A percentile compares a stretch with the other conserved stretches of the same genome.
Conservation (phyloP, 345 rosid genomes). For the Pistacia vera region DNA sequence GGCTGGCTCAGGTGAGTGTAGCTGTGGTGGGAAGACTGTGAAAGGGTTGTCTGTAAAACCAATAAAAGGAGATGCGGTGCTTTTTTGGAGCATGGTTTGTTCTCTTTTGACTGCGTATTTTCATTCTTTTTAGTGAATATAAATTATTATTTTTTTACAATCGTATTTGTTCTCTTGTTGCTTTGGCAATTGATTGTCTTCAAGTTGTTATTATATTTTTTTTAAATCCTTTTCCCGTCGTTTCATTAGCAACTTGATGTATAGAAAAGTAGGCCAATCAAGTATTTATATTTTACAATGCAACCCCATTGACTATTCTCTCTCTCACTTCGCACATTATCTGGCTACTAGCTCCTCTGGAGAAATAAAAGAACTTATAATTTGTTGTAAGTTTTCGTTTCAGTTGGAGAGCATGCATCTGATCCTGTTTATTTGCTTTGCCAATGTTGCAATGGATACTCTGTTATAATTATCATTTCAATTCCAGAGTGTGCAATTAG, state of each 20-base stretch:
- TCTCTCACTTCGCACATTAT: background rate
- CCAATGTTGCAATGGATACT: background rate
- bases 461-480: too few species aligned
- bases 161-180: background rate
- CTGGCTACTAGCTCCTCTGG: background rate
- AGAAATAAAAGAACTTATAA: too few species aligned
- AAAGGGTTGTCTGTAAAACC: slow-evolving; percentile 92
- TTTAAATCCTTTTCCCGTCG: too few species aligned
- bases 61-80: slow-evolving; percentile 83
- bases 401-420: background rate
- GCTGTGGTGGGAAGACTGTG: slow-evolving; percentile 76
- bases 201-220: too few species aligned
- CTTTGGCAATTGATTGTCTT: background rate
- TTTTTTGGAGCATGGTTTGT: slow-evolving; percentile 99
- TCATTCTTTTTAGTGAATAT: background rate
- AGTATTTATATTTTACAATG: background rate
- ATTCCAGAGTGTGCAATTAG: too few species aligned
- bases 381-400: background rate
- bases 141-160: background rate
- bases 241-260: background rate
- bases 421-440: background rate
- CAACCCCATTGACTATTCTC: background rate
- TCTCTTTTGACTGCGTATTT: slow-evolving; percentile 15
- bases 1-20: slow-evolving; percentile 89
- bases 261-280: background rate